A percentile compares a stretch with the other conserved stretches of the same genome.
Conservation (phyloP, 2,329 filamentous ascomycete genomes). For the Mycogone perniciosa region DNA sequence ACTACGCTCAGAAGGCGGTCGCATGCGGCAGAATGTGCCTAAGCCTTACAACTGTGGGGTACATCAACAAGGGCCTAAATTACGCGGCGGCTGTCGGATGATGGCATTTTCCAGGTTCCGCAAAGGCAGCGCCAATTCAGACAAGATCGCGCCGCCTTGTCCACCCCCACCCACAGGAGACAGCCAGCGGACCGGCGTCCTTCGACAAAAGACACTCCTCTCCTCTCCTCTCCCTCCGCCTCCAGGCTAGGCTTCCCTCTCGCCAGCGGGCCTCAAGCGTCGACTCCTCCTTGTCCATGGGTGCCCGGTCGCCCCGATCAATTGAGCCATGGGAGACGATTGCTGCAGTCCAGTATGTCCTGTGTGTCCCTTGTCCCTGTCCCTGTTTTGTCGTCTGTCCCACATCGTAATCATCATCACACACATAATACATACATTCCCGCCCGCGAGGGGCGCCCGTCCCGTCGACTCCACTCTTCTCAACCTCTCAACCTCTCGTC, state of each 20-base stretch:
- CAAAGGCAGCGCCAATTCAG: background rate
- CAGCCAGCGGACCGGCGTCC: slow-evolving; percentile 5
- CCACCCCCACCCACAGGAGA: slow-evolving; percentile 5
- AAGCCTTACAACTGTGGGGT: background rate
- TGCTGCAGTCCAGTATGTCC: slow-evolving; percentile 38
- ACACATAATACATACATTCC: background rate
- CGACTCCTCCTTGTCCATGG: slow-evolving; percentile 31
- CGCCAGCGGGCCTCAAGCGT: slow-evolving; percentile 15
- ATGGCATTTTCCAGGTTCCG: slow-evolving; percentile 7
- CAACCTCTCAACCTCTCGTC: background rate
- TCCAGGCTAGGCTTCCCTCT: slow-evolving; percentile 15
- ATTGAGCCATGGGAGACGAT: slow-evolving; percentile 45
- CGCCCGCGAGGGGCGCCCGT: background rate
- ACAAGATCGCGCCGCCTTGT: slow-evolving; percentile 4
- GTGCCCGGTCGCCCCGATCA: slow-evolving; percentile 34
- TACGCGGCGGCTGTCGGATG: background rate
- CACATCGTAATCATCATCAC: background rate
- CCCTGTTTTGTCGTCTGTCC: background rate
- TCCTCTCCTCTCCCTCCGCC: slow-evolving; percentile 9
- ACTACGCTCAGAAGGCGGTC: background rate
- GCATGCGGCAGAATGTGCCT: background rate
- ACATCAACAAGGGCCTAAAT: background rate
- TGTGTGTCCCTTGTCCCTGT: background rate
- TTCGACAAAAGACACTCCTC: background rate
- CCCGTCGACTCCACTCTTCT: background rate